Evolutionary conservation across 495 filamentous ascomycete genomes (phyloP).

Genomic region (Aspergillus asperescens): DNA sequence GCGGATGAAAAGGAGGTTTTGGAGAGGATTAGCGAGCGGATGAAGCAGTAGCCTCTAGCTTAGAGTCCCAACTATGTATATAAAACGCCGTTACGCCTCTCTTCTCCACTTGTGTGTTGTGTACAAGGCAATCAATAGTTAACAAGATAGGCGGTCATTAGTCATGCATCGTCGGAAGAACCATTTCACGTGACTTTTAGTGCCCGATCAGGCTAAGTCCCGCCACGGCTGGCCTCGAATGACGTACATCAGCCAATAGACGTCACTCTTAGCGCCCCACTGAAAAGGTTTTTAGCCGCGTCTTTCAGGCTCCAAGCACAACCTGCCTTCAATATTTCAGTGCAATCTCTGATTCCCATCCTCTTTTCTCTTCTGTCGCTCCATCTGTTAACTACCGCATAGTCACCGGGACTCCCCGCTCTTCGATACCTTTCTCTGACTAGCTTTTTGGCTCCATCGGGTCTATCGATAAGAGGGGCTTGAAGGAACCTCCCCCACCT

Average conservation of each 20-base stretch:
- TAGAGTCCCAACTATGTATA: too few relatives aligned
- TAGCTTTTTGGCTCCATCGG: not conserved
- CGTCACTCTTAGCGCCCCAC: constrained; percentile 21
- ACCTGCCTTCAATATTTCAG: constrained; percentile 1
- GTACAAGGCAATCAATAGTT: not conserved
- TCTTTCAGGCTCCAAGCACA: constrained; percentile 9
- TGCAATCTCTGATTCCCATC: constrained; percentile 5
- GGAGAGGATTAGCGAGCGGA: constrained; percentile 29
- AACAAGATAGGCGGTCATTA: not conserved
- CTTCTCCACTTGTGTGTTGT: not conserved
- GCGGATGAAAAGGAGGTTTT: constrained; percentile 29
- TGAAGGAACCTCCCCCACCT: constrained; percentile 27
- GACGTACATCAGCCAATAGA: constrained; percentile 36
- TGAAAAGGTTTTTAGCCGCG: constrained; percentile 26
- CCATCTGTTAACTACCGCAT: not conserved
- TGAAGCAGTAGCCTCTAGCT: constrained; percentile 15
- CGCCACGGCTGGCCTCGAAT: constrained; percentile 23
- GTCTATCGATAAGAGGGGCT: constrained; percentile 45
- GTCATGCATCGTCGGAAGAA: constrained; percentile 19
- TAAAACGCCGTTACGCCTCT: not conserved
- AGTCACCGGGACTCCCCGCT: not conserved
- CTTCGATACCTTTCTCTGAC: not conserved
- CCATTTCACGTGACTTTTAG: constrained; percentile 18
- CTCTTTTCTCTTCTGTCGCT: not conserved
- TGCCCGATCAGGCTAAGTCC: constrained; percentile 24